Evolutionary conservation across 2,329 filamentous ascomycete genomes (phyloP), one percentile per base, ranked within the genome.

Genomic region (Diaporthe ampelina): DNA sequence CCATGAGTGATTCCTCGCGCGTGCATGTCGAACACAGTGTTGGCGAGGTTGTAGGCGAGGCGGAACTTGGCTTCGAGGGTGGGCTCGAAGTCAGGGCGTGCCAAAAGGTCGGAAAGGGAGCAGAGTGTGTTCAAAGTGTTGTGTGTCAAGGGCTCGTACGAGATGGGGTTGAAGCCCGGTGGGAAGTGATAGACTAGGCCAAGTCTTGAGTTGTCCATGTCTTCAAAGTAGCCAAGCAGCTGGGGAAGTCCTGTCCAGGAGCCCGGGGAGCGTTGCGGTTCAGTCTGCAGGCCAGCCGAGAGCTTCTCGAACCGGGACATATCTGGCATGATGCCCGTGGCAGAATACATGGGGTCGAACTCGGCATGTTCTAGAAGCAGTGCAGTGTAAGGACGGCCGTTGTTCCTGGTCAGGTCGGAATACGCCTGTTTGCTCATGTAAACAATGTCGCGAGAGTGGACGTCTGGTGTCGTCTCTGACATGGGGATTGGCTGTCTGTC

Each of bases 111-210:
- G 19, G 84, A 83, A 8, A 93, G 81, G 0, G 90, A 90, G 58
- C 86, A 88, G 4, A 91, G 80, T 71, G 85, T 88, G 77, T 88
- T 88, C 0, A 85, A 79, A 0, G 88, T 85, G 40, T 86, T 87
- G 69, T 88, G 86, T 0, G 87, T 88, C 13, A 87, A 82, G 32
- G 84, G 83, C 73, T 90, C 88, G 52, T 89, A 87, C 4, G 87
- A 87, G 13, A 91, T 86, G 13, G 90, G 85, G 76, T 90, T 88
- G 82, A 94, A 93, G 11, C 88, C 86, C 1, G 89, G 87, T 1
- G 94, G 94, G 40, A 95, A 90, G 67, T 93, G 91, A 78, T 94
- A 96, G 15, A 96, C 88, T 15, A 96, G 86, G 7, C 94, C 94
- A 71, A 95, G 90, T 13, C 94, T 88, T 0, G 94, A 91, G 70